Evolutionary conservation across 148 eudicot genomes (phyloP).

Genomic region (Silene uniflora): DNA sequence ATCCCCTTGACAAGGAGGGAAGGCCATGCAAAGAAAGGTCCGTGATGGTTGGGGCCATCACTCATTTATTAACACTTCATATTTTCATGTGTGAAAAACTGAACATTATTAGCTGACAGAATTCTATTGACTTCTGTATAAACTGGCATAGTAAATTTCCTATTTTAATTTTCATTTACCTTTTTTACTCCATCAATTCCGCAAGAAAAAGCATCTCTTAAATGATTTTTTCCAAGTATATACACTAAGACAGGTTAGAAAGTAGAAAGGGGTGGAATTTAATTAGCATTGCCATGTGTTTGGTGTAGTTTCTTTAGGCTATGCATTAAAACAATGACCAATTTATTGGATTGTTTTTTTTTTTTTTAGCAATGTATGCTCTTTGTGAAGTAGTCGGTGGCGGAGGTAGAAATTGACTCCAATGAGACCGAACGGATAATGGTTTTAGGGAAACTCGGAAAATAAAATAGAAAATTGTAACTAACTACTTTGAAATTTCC

Average conservation of each 20-base stretch:
- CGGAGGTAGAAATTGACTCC: too few species aligned
- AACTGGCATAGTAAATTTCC: not conserved
- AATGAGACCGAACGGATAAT: too few species aligned
- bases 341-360: not conserved
- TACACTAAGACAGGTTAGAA: constrained; percentile 20
- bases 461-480: too few species aligned
- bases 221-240: not conserved
- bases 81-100: constrained; percentile 2
- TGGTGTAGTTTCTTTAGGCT: constrained; percentile 28
- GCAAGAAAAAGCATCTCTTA: constrained; percentile 15
- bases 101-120: constrained; percentile 9
- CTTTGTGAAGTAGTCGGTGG: too few species aligned
- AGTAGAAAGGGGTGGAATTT: constrained; percentile 6
- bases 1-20: constrained; percentile 2
- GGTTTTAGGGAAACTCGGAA: too few species aligned
- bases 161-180: not conserved
- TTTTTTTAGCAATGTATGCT: not conserved
- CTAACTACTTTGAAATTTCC: too few species aligned
- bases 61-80: not conserved
- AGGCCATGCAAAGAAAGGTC: not conserved
- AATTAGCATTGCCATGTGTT: constrained; percentile 17
- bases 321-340: constrained; percentile 24
- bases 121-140: not conserved
- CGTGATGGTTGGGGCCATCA: not conserved
- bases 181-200: constrained; percentile 18